Base-by-base conservation (phyloP, 179 eudicot species). In the Corrigiola litoralis region DNA sequence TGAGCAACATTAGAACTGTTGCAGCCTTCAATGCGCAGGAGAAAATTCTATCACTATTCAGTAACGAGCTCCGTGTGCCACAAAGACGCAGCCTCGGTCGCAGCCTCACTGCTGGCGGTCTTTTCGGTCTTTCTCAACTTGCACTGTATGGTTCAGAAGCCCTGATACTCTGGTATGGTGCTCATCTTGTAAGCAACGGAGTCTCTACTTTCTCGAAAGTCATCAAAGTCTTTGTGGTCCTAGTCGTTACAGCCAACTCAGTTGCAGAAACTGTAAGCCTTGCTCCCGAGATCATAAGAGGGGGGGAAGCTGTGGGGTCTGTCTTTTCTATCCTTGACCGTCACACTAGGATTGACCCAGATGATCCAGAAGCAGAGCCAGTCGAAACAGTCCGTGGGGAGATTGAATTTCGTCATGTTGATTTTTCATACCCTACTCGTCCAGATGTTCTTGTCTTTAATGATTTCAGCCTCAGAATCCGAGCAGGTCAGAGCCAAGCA, bases 11-110 rank as follows among this genome's bases (percentile, higher is more conserved):
- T 38, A 73, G 99, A 36, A 95, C 99, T 0, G 99, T 95, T 5
- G 99, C 99, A 14, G 99, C 99, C 37, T 95, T 95, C 78, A 95
- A 95, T 72, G 97, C 99, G 51, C 99, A 95, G 76, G 90, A 85
- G 34, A 95, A 88, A 72, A 73, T 88, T 70, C 84, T 95, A 5
- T 83, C 90, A 14, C 80, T 95, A 17, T 91, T 91, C 80, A 68
- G 74, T 69, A 62, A 85, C 0, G 96, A 95, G 64, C 97, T 95
- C 18, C 83, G 80, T 0, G 66, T 78, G n/a, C 99, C 99, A 5
- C 96, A 95, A 71, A 68, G 55, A 32, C 92, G 71, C 6, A 91
- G 97, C 71, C 81, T 91, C 4, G 78, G 83, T 16, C 88, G 95
- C 21, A 86, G 96, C 74, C 86, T 73, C 16, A 77, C 78, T 31